Conservation (phyloP, 2,329 filamentous ascomycete genomes). For the Magnaporthiopsis rhizophila region DNA sequence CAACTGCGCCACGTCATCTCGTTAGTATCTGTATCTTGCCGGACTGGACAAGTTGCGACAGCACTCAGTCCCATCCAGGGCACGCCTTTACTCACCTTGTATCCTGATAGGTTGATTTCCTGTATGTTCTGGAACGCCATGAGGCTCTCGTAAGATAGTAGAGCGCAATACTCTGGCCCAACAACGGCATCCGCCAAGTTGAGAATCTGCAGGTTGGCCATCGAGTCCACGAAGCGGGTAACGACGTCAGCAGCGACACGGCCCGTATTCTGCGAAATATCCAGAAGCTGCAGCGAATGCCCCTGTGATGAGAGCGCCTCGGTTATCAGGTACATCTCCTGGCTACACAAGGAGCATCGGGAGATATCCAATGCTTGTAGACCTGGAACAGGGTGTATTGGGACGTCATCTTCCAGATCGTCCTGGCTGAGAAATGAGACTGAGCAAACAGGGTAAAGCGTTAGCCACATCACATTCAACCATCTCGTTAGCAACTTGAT, state of each 20-base stretch:
- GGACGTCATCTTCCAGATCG: neutral
- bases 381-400: conserved; percentile 19
- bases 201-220: conserved; percentile 36
- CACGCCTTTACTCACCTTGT: conserved; percentile 31
- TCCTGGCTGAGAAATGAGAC: neutral
- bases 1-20: conserved; percentile 24
- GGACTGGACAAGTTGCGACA: neutral
- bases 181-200: conserved; percentile 44
- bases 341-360: conserved; percentile 42
- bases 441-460: neutral
- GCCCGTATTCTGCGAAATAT: conserved; percentile 46
- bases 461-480: neutral
- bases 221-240: conserved; percentile 33
- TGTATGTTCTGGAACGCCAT: conserved; percentile 37
- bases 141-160: conserved; percentile 38
- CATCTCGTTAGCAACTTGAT: neutral
- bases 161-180: conserved; percentile 32
- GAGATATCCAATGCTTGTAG: conserved; percentile 43
- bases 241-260: conserved; percentile 40
- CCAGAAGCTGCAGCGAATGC: conserved; percentile 35
- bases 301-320: conserved; percentile 32
- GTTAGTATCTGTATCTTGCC: neutral
- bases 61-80: no score
- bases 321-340: conserved; percentile 39
- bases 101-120: conserved; percentile 46